Conservation (phyloP, 2,329 filamentous ascomycete genomes). For the Orbilia quercus region DNA sequence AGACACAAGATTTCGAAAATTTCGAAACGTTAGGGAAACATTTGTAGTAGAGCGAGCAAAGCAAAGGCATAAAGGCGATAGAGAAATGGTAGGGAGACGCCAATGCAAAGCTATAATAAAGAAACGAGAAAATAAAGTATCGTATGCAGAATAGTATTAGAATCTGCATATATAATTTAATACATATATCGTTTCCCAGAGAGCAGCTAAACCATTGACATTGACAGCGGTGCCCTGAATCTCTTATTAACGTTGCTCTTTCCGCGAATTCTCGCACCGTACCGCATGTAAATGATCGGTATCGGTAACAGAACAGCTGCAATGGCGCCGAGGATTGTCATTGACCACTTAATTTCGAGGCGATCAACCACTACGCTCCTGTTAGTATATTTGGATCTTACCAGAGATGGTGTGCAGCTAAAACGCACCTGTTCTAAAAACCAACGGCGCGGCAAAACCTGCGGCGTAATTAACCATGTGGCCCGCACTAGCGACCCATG, state of each 20-base stretch:
- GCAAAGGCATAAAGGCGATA: no score
- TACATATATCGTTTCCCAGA: no score
- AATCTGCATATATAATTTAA: no score
- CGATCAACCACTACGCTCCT: constrained; percentile 25
- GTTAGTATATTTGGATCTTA: background rate
- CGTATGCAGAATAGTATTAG: no score
- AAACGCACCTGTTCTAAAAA: constrained; percentile 20
- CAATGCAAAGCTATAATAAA: no score
- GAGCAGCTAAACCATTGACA: constrained; percentile 11
- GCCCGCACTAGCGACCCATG: constrained; percentile 16
- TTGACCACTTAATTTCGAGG: constrained; percentile 28
- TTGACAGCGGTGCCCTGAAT: background rate
- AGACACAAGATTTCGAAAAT: no score
- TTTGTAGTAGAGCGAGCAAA: no score
- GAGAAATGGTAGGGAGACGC: no score
- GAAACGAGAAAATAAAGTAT: background rate
- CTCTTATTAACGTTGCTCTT: background rate
- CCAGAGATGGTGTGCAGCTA: background rate
- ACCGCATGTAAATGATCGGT: constrained; percentile 28
- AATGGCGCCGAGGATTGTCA: constrained; percentile 28
- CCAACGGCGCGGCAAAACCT: constrained; percentile 27
- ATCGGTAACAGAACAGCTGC: constrained; percentile 24
- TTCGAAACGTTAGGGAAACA: no score
- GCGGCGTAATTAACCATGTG: constrained; percentile 16
- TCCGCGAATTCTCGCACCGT: constrained; percentile 7